Evolutionary conservation across 2,329 filamentous ascomycete species (phyloP).

Genomic region (Sarocladium brachiariae): DNA sequence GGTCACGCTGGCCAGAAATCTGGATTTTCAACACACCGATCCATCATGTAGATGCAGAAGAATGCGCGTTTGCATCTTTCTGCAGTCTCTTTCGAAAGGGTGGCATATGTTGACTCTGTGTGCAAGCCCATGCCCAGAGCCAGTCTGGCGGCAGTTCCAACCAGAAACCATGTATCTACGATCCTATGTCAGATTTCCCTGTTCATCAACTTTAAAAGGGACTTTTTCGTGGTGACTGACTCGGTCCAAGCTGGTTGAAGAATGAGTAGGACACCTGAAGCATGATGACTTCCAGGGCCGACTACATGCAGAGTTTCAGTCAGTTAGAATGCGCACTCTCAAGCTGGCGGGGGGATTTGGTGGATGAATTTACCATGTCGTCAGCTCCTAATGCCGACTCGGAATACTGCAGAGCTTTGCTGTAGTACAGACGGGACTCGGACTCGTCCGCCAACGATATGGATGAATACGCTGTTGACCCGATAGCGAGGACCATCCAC

Average conservation of each 20-base stretch:
- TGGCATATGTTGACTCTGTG: slow-evolving; percentile 26
- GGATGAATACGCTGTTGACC: slow-evolving; percentile 36
- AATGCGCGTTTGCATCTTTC: slow-evolving; percentile 36
- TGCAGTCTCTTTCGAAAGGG: slow-evolving; percentile 23
- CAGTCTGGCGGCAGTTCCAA: slow-evolving; percentile 35
- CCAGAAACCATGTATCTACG: slow-evolving; percentile 38
- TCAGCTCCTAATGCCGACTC: slow-evolving; percentile 30
- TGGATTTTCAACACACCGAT: slow-evolving; percentile 22
- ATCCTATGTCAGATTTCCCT: not conserved
- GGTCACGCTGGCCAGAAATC: too few relatives aligned
- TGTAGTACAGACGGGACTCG: slow-evolving; percentile 34
- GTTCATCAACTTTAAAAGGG: not conserved
- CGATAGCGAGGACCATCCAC: slow-evolving; percentile 44
- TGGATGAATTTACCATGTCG: slow-evolving; percentile 33
- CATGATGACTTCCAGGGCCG: slow-evolving; percentile 36
- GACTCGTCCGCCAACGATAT: slow-evolving; percentile 35
- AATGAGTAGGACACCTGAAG: slow-evolving; percentile 42
- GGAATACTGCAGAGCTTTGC: slow-evolving; percentile 35
- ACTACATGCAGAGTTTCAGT: too few relatives aligned
- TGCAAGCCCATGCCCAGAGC: slow-evolving; percentile 37
- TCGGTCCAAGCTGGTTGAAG: slow-evolving; percentile 40
- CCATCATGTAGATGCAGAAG: slow-evolving; percentile 43
- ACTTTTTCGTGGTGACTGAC: too few relatives aligned
- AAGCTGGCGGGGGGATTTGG: too few relatives aligned
- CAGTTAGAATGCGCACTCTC: too few relatives aligned